Evolutionary conservation across 495 filamentous ascomycete genomes (phyloP), one percentile per base, ranked within the genome.

Genomic region (Penicillium flavigenum): DNA sequence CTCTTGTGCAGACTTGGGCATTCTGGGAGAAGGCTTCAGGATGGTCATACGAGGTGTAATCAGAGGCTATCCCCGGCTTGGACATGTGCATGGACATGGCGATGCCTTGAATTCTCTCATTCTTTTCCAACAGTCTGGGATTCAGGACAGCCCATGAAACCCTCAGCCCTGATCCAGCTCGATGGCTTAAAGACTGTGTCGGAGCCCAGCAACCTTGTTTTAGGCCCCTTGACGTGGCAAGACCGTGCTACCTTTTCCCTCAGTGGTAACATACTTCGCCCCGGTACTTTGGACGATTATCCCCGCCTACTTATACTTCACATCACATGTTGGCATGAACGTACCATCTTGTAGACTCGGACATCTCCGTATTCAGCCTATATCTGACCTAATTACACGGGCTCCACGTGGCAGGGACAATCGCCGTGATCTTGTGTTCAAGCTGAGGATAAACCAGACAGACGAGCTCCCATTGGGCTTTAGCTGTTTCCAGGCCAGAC

Each of bases 21-120:
- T 16, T 49, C 49, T 63, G 36, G 39, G 19, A 17, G 17, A 52
- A 41, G 47, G 44, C 36, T 54, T 44, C 34, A 48, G 34, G 24
- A 38, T 32, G 5, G 62, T 64, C 51, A 17, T 56, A 67, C 56
- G 52, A 53, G 54, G 45, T 44, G 52, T 44, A 34, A 38, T 57
- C 46, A 54, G 24, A 57, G 46, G 29, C 32, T 44, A 42, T 36
- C 20, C 36, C 36, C 31, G 27, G 56, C 54, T 50, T 54, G 20
- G 53, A 48, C 36, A 20, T 59, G 54, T 44, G 17, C 11, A 45
- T 50, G 16, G 43, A 46, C 17, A 55, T 24, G 16, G 26, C 20
- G 43, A 11, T 27, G 51, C 45, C 38, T 47, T 64, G 47, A 26
- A 39, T 58, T 39, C 27, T 24, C 22, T 47, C 42, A 11, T 38